Conservation (phyloP, 768 basidiomycete genomes). For the Gyrodon lividus region DNA sequence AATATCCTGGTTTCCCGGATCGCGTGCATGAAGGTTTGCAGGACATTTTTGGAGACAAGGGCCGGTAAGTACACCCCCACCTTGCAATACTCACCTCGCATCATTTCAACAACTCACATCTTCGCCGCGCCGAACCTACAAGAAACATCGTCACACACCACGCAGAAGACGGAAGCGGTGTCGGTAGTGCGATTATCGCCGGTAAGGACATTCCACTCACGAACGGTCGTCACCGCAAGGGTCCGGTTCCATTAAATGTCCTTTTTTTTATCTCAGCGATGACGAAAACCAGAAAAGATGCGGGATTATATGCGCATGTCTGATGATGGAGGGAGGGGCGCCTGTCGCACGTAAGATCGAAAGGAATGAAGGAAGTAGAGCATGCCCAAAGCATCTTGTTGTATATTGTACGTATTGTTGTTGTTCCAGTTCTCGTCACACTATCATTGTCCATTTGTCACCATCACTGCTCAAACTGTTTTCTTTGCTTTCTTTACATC, state of each 20-base stretch:
- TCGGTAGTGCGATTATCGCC: slow-evolving; percentile 96
- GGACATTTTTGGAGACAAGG: slow-evolving; percentile 96
- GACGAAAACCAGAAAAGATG: slow-evolving; percentile 80
- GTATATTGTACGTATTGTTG: slow-evolving; percentile 1
- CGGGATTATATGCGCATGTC: slow-evolving; percentile 53
- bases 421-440: background rate
- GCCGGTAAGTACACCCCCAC: slow-evolving; percentile 57
- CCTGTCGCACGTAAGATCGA: slow-evolving; percentile 5
- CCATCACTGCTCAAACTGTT: background rate
- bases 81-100: slow-evolving; percentile 37
- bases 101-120: slow-evolving; percentile 58
- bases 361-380: background rate
- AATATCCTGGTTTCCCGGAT: slow-evolving; percentile 96
- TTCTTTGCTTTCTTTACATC: background rate
- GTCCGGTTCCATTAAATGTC: background rate
- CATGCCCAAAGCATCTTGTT: slow-evolving; percentile 15
- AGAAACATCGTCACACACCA: slow-evolving; percentile 36
- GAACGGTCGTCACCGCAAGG: background rate
- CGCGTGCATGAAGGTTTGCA: slow-evolving; percentile 88
- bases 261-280: slow-evolving; percentile 55
- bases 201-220: slow-evolving; percentile 39
- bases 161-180: slow-evolving; percentile 67
- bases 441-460: background rate
- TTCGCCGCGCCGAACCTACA: slow-evolving; percentile 60
- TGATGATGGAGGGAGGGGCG: slow-evolving; percentile 26